These are phyloP conservation scores for Asterochloris erici DNA, from an alignment of 139 green algal genomes.

Conservation along the genomic window DNA sequence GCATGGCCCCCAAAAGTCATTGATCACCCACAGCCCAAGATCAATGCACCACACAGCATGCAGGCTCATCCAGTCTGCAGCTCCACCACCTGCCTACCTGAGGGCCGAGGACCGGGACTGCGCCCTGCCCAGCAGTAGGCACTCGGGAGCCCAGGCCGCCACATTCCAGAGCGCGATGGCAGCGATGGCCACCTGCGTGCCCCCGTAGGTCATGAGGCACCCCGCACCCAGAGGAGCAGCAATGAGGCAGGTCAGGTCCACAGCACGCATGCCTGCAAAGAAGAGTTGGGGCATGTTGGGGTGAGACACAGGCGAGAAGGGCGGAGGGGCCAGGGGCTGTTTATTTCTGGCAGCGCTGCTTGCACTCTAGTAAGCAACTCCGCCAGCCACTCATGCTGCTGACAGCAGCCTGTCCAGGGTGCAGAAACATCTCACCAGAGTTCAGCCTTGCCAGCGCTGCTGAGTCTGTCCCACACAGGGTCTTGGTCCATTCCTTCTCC, in stretches of 20 bases:
- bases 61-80: neutral
- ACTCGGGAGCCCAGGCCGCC: constrained; percentile 52
- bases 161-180: constrained; percentile 55
- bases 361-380: neutral
- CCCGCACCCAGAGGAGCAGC: constrained; percentile 56
- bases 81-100: constrained; percentile 22
- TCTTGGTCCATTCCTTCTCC: constrained; percentile 55
- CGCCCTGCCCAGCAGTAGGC: constrained; percentile 43
- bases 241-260: constrained; percentile 77
- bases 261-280: constrained; percentile 62
- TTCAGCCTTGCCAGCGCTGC: constrained; percentile 44
- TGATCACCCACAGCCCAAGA: neutral
- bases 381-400: neutral
- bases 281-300: neutral
- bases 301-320: neutral
- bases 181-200: constrained; percentile 25
- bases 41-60: neutral
- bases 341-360: neutral
- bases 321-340: neutral
- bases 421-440: constrained; percentile 21
- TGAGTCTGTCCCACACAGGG: constrained; percentile 41
- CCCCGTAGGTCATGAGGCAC: constrained; percentile 59
- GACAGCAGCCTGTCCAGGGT: neutral
- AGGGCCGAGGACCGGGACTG: constrained; percentile 26
- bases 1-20: neutral